A percentile compares a stretch with the other conserved stretches of the same genome.
These are phyloP conservation scores for Aspergillus leporis DNA, from an alignment of 495 filamentous ascomycete genomes.

Conservation along the genomic window DNA sequence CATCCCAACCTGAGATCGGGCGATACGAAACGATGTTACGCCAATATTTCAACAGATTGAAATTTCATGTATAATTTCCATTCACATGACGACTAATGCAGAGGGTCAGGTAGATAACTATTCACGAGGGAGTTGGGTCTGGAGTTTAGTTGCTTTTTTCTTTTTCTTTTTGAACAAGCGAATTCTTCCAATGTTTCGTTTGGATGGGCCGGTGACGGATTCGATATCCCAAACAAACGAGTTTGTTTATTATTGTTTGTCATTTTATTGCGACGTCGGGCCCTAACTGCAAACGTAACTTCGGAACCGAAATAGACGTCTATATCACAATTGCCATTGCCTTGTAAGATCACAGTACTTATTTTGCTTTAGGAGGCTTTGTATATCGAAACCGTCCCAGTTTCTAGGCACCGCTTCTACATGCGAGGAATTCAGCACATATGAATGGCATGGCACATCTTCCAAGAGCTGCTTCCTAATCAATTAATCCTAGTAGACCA, in stretches of 20 bases:
- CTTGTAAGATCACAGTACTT: too few species aligned
- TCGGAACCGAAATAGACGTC: too few species aligned
- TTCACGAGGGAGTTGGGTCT: slow-evolving; percentile 20
- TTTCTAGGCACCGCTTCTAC: too few species aligned
- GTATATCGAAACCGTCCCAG: too few species aligned
- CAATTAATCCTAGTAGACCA: too few species aligned
- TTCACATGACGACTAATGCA: slow-evolving; percentile 12
- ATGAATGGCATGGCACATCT: too few species aligned
- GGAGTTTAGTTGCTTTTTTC: slow-evolving; percentile 10
- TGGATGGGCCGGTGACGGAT: slow-evolving; percentile 3
- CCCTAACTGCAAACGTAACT: background rate
- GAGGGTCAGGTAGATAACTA: slow-evolving; percentile 10
- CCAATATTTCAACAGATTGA: background rate
- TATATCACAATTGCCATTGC: too few species aligned
- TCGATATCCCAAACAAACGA: slow-evolving; percentile 30
- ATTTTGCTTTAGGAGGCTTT: too few species aligned
- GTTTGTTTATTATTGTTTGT: slow-evolving; percentile 12
- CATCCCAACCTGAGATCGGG: background rate
- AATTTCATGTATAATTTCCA: background rate
- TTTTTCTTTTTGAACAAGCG: slow-evolving; percentile 14
- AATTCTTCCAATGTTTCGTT: background rate
- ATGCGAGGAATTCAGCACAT: too few species aligned
- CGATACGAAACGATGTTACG: background rate
- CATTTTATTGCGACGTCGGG: slow-evolving; percentile 8
- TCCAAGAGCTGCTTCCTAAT: too few species aligned